Conservation (phyloP, 2,329 filamentous ascomycete genomes). For the Ceratocystis destructans region DNA sequence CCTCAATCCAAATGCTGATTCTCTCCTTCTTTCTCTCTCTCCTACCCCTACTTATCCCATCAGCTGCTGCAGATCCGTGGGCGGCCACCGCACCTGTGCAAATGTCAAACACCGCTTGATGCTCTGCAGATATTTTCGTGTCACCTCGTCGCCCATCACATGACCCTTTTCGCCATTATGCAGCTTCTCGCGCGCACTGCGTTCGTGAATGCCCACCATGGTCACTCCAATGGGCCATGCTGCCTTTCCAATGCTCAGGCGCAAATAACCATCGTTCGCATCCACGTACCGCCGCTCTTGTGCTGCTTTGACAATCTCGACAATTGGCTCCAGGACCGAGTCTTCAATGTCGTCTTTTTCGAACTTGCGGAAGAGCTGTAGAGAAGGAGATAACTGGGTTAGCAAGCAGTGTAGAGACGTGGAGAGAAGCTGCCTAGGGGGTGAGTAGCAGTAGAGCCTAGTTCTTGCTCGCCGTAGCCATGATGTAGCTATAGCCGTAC, state of each 20-base stretch:
- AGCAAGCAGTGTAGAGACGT: slow-evolving; percentile 2
- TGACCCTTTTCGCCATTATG: slow-evolving; percentile 80
- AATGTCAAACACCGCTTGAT: slow-evolving; percentile 96
- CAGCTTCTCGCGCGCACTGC: slow-evolving; percentile 86
- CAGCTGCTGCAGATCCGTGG: slow-evolving; percentile 78
- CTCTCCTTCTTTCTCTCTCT: background rate
- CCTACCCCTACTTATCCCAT: slow-evolving; percentile 53
- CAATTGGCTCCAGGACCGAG: slow-evolving; percentile 63
- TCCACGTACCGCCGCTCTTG: slow-evolving; percentile 88
- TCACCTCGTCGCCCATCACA: slow-evolving; percentile 93
- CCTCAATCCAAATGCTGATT: background rate
- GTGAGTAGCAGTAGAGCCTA: background rate
- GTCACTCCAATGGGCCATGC: slow-evolving; percentile 99
- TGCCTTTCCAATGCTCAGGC: slow-evolving; percentile 86
- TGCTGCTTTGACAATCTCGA: slow-evolving; percentile 83
- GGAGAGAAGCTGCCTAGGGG: background rate
- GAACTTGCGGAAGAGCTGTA: slow-evolving; percentile 67
- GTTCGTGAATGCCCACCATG: slow-evolving; percentile 99
- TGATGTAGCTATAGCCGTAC: too few species aligned
- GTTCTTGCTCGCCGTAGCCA: too few species aligned
- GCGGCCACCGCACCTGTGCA: slow-evolving; percentile 92
- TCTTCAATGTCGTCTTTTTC: slow-evolving; percentile 70
- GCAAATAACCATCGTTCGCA: slow-evolving; percentile 87
- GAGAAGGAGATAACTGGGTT: slow-evolving; percentile 4
- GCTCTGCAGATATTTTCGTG: slow-evolving; percentile 89